phyloP scores from a whole-genome alignment of 83 land plant species.

The Diphasiastrum complanatum region DNA sequence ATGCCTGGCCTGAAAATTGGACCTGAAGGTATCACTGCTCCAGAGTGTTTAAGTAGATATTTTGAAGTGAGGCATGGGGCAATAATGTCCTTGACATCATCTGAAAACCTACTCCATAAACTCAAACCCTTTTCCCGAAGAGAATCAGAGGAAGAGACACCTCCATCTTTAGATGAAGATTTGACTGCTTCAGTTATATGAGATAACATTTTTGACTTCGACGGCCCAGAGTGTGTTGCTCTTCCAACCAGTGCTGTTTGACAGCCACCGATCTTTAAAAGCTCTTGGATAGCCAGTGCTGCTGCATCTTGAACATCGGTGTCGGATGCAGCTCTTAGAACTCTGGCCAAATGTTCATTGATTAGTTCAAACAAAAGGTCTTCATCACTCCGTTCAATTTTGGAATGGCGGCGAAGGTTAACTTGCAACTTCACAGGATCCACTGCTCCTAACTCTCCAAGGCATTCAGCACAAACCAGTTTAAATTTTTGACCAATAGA shows the following conservation, averaged over 20 bases:
- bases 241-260: slow-evolving; percentile 67
- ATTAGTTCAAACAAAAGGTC: slow-evolving; percentile 93
- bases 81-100: slow-evolving; percentile 88
- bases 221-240: slow-evolving; percentile 3
- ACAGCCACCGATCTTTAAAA: slow-evolving; percentile 84
- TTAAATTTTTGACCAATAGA: slow-evolving; percentile 69
- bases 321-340: slow-evolving; percentile 94
- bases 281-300: slow-evolving; percentile 96
- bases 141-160: not conserved
- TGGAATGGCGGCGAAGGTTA: slow-evolving; percentile 55
- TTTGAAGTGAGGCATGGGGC: slow-evolving; percentile 98
- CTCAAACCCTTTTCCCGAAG: slow-evolving; percentile 40
- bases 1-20: slow-evolving; percentile 70
- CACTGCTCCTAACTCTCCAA: slow-evolving; percentile 92
- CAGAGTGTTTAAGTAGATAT: slow-evolving; percentile 66
- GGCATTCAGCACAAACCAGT: slow-evolving; percentile 89
- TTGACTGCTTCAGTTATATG: not conserved
- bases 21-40: slow-evolving; percentile 46
- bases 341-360: slow-evolving; percentile 82
- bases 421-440: slow-evolving; percentile 86
- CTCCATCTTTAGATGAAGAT: not conserved
- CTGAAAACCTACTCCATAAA: slow-evolving; percentile 89
- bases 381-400: slow-evolving; percentile 87
- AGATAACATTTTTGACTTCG: not conserved
- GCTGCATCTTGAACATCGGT: slow-evolving; percentile 92